Evolutionary conservation across 306 rosid genomes (phyloP), one percentile per base, ranked within the genome.

Genomic region (Rubus idaeus): DNA sequence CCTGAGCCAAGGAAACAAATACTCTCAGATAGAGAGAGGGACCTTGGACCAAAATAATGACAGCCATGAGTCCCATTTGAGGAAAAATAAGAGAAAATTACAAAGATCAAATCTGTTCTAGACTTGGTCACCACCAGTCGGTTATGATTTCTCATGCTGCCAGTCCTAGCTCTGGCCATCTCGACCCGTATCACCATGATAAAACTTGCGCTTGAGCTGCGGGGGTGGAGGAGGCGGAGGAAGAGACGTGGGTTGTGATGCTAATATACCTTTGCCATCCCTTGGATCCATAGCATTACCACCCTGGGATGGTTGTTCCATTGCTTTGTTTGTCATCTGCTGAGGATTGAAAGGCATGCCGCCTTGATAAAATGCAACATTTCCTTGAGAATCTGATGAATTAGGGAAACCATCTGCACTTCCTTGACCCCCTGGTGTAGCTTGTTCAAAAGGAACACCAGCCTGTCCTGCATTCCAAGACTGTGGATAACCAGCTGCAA

Each of bases 181-280:
- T 51, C 81, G 92, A 68, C 89, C 89, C n/a, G 46, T 79, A 70
- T 91, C 94, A 64, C 87, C 85, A 14, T 89, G 40, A 82, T 90
- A 83, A 68, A 79, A 87, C 83, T 85, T 91, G 66, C 86, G 90
- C 55, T 88, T 86, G 81, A 68, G 77, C 76, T 88, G 92, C 20
- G 86, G 77, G 12, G 70, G 88, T 14, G 91, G 96, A 3, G 93
- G 95, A 10, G 94, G 95, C 1, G 88, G 88, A 23, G 91, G 87
- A 57, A 82, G 90, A 49, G 79, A 20, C 85, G 81, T 74, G 11
- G 89, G 89, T 78, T 88, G 93, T 57, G 91, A 84, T 71, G 92
- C 90, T 80, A 90, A 79, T 62, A 87, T 71, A 57, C 98, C 94
- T 79, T 90, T 90, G 79, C 83, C 87, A 76, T 96, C 98, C 83